Percentiles rank a stretch among this genome's conserved stretches.
Evolutionary conservation across 2,329 filamentous ascomycete species (phyloP).

Genomic region (Exophiala calicioides): DNA sequence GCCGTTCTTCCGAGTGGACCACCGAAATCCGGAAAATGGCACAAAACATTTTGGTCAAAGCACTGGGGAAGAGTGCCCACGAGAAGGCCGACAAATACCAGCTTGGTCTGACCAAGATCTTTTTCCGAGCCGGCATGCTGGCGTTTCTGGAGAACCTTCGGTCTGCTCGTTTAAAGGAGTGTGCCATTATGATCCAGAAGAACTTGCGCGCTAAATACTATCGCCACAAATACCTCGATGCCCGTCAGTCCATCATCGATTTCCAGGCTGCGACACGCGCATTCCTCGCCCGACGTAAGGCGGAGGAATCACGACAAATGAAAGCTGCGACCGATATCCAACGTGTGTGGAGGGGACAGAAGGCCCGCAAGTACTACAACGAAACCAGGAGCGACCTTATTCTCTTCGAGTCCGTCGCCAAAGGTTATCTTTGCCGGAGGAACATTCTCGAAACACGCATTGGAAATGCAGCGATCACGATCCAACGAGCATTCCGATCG

Average conservation of each 20-base stretch:
- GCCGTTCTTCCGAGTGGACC: constrained; percentile 86
- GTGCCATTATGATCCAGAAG: constrained; percentile 98
- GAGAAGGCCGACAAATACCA: constrained; percentile 91
- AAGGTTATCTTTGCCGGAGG: constrained; percentile 87
- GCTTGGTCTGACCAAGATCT: constrained; percentile 96
- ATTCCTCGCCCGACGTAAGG: constrained; percentile 72
- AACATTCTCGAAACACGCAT: constrained; percentile 91
- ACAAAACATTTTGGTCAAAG: constrained; percentile 85
- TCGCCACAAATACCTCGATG: constrained; percentile 84
- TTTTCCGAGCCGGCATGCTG: constrained; percentile 98
- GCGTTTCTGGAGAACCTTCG: constrained; percentile 94
- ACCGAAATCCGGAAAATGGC: constrained; percentile 93
- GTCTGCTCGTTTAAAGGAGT: constrained; percentile 85
- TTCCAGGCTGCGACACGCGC: constrained; percentile 79
- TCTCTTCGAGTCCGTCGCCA: constrained; percentile 83
- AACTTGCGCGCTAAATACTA: constrained; percentile 96
- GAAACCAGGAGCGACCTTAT: constrained; percentile 80
- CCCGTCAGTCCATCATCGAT: constrained; percentile 74
- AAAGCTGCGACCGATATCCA: constrained; percentile 94
- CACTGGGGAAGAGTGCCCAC: constrained; percentile 73
- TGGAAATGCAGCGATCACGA: constrained; percentile 85
- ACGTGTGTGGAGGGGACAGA: constrained; percentile 89
- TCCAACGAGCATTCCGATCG: constrained; percentile 87
- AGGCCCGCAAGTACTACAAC: constrained; percentile 79
- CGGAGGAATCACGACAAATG: constrained; percentile 77